Evolutionary conservation across 2,329 filamentous ascomycete species (phyloP).

Genomic region (Penicillium corylophilum): DNA sequence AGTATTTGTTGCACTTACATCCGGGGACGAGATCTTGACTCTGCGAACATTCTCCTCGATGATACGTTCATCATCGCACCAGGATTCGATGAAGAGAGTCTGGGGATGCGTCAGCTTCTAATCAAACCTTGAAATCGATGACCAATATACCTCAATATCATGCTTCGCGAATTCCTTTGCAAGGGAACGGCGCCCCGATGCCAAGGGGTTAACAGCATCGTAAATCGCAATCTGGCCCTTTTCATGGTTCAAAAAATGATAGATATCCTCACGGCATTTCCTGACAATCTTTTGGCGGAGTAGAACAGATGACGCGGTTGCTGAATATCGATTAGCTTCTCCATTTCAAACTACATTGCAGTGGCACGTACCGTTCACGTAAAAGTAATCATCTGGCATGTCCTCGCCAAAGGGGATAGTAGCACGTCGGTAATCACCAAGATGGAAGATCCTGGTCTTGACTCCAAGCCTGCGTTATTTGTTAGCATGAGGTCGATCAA

Average conservation of each 20-base stretch:
- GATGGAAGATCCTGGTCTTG: constrained; percentile 95
- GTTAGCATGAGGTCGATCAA: constrained; percentile 4
- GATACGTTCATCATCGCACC: constrained; percentile 87
- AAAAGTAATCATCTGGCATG: constrained; percentile 97
- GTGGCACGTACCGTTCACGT: constrained; percentile 67
- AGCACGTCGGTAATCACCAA: constrained; percentile 92
- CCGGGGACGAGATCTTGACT: constrained; percentile 96
- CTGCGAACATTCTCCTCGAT: constrained; percentile 95
- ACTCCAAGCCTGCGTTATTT: constrained; percentile 73
- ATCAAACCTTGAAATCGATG: background rate
- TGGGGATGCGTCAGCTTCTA: constrained; percentile 37
- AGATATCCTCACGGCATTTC: constrained; percentile 95
- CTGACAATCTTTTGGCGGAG: constrained; percentile 95
- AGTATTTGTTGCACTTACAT: constrained; percentile 58
- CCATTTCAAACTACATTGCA: background rate
- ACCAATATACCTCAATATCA: constrained; percentile 70
- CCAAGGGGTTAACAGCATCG: constrained; percentile 92
- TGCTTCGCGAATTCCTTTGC: constrained; percentile 98
- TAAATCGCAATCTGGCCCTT: constrained; percentile 99
- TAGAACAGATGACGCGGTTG: constrained; percentile 87
- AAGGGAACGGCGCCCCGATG: constrained; percentile 74
- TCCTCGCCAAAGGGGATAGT: constrained; percentile 80
- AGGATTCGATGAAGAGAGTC: constrained; percentile 96
- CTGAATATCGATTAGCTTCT: constrained; percentile 30
- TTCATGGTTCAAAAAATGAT: constrained; percentile 92